A percentile compares a stretch with the other conserved stretches of the same genome.
Conservation (phyloP, 179 eudicot genomes). For the Gypsophila paniculata region DNA sequence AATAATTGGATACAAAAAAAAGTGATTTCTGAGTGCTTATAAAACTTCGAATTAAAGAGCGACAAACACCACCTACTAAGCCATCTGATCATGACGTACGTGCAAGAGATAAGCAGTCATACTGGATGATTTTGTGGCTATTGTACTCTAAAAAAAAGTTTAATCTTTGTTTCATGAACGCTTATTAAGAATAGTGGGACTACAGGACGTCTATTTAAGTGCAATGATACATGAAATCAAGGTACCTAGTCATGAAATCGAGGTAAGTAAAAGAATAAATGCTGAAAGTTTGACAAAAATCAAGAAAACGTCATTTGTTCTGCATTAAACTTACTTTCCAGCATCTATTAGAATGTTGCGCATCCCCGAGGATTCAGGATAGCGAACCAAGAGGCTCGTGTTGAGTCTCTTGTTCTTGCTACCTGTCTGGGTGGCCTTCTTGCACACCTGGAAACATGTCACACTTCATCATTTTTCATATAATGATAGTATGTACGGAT, state of each 20-base stretch:
- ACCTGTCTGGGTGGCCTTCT: constrained; percentile 73
- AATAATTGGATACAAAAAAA: neutral
- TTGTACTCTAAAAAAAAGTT: neutral
- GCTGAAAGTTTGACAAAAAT: neutral
- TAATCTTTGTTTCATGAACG: neutral
- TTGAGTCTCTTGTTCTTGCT: constrained; percentile 84
- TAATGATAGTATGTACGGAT: neutral
- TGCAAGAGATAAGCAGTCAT: neutral
- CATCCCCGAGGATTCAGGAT: constrained; percentile 50
- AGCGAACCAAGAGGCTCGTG: constrained; percentile 74
- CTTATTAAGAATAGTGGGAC: neutral
- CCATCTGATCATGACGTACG: neutral
- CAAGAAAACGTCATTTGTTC: neutral
- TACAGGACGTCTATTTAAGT: neutral
- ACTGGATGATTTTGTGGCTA: neutral
- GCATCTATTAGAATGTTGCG: constrained; percentile 84
- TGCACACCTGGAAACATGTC: constrained; percentile 59
- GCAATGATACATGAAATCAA: constrained; percentile 8
- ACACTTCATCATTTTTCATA: constrained; percentile 8
- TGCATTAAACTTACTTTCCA: constrained; percentile 73
- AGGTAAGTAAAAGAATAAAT: neutral
- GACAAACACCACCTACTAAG: neutral
- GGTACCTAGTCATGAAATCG: neutral
- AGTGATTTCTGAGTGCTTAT: neutral
- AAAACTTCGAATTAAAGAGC: neutral